Evolutionary conservation across 495 filamentous ascomycete genomes (phyloP), one percentile per base, ranked within the genome.

Genomic region (Aspergillus sclerotiicarbonarius): DNA sequence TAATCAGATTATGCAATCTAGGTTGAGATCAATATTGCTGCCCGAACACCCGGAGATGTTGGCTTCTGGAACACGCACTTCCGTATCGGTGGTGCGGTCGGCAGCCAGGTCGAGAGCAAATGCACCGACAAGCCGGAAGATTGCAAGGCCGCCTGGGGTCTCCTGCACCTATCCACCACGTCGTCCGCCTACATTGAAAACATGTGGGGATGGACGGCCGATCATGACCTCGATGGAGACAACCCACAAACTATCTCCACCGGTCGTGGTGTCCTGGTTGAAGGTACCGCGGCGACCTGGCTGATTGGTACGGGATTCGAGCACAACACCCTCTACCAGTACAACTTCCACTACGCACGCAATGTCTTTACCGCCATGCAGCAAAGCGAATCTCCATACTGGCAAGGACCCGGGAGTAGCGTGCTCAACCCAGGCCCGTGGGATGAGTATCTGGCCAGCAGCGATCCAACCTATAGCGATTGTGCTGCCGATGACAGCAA

Each of bases 141-240:
- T 44, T 86, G 83, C 66, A 77, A 76, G 58, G 83, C 82, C 3
- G 82, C 81, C 0, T 83, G 74, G 55, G 63, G 74, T 3, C 61
- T 83, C 10, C 51, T 84, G 4, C 81, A 85, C 49, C 60, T 86
- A 4, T 76, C 74, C 1, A 47, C 58, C 7, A 74, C 72, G 3
- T 74, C 76, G 1, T 81, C 77, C 3, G 75, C 69, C 8, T 86
- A 85, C 54, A 70, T 85, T 35, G 82, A 85, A 60, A 79, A 81
- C 60, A 72, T 85, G 63, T 85, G 83, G 81, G 78, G 76, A 51
- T 85, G 81, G 82, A 81, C 78, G 7, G 80, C 79, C 0, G 80
- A 83, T 59, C 81, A 82, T 62, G 70, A 74, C 31, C 72, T 84
- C 0, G 79, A 84, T 52, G 67, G 69, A 16, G 53, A 56, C 15